These are phyloP conservation scores for Ophiobolus disseminans DNA, from an alignment of 2,329 filamentous ascomycete species.

Conservation along the genomic window DNA sequence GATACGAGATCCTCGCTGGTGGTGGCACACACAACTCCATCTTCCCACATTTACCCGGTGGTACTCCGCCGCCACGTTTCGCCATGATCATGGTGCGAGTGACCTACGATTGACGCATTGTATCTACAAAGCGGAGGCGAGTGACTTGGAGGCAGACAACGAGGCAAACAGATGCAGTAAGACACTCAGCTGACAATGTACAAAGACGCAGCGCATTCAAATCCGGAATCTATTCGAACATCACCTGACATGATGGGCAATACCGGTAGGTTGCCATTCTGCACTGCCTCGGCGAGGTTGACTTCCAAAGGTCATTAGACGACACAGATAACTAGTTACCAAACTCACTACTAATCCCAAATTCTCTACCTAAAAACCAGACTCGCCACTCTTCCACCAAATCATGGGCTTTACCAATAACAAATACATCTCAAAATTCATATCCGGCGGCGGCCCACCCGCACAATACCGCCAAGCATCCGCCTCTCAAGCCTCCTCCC, in stretches of 20 bases:
- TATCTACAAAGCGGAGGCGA: too few relatives aligned
- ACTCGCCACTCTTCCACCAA: too few relatives aligned
- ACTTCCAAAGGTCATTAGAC: not conserved
- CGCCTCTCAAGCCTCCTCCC: slow-evolving; percentile 59
- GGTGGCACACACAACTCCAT: not conserved
- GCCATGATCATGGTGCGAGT: not conserved
- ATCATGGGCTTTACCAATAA: not conserved
- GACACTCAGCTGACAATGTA: too few relatives aligned
- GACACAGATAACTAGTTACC: not conserved
- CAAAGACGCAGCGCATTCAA: too few relatives aligned
- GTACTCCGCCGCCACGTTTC: not conserved
- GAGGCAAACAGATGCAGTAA: too few relatives aligned
- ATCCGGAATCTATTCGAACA: not conserved
- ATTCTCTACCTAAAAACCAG: too few relatives aligned
- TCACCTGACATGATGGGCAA: not conserved
- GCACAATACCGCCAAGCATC: not conserved
- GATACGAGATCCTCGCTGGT: too few relatives aligned
- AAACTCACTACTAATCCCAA: too few relatives aligned
- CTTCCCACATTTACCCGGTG: not conserved
- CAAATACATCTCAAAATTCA: not conserved
- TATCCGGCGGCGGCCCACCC: not conserved
- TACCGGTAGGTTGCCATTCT: not conserved
- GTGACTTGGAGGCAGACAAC: too few relatives aligned
- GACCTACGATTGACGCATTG: too few relatives aligned
- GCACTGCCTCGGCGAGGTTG: not conserved